Evolutionary conservation across 768 basidiomycete genomes (phyloP).

Genomic region (Leccinum rimulosum): DNA sequence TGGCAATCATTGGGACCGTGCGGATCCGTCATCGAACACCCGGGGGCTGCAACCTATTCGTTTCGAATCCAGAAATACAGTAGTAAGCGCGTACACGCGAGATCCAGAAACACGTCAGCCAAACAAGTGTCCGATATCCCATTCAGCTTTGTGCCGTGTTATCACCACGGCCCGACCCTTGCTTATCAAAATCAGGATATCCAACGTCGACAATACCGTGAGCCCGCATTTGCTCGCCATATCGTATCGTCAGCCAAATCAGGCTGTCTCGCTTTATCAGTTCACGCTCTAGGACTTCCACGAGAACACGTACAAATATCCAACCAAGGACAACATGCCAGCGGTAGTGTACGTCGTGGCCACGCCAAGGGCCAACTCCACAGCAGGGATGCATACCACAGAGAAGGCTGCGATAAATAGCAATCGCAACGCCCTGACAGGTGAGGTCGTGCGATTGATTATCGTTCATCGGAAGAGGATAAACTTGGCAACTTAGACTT

Average conservation of each 20-base stretch:
- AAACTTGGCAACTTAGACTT: constrained; percentile 17
- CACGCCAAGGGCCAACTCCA: constrained; percentile 49
- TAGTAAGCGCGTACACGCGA: background rate
- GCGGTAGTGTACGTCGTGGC: constrained; percentile 45
- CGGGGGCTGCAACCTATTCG: background rate
- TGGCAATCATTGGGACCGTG: background rate
- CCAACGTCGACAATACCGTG: constrained; percentile 49
- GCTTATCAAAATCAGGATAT: constrained; percentile 37
- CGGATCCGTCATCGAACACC: background rate
- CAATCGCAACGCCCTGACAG: constrained; percentile 21
- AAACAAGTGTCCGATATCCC: background rate
- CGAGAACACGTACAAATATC: constrained; percentile 47
- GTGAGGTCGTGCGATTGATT: background rate
- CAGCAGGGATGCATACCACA: constrained; percentile 35
- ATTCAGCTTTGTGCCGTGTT: background rate
- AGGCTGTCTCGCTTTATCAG: constrained; percentile 36
- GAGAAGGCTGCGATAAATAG: constrained; percentile 15
- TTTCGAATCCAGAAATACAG: background rate
- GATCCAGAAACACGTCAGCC: background rate
- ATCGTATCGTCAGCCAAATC: constrained; percentile 50
- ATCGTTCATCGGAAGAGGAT: background rate
- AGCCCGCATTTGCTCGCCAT: constrained; percentile 55
- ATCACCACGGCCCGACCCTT: background rate
- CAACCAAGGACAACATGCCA: constrained; percentile 46
- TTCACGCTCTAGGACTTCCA: background rate